Evolutionary conservation across 2,329 filamentous ascomycete species (phyloP).

Genomic region (Akanthomyces uredinophilus): DNA sequence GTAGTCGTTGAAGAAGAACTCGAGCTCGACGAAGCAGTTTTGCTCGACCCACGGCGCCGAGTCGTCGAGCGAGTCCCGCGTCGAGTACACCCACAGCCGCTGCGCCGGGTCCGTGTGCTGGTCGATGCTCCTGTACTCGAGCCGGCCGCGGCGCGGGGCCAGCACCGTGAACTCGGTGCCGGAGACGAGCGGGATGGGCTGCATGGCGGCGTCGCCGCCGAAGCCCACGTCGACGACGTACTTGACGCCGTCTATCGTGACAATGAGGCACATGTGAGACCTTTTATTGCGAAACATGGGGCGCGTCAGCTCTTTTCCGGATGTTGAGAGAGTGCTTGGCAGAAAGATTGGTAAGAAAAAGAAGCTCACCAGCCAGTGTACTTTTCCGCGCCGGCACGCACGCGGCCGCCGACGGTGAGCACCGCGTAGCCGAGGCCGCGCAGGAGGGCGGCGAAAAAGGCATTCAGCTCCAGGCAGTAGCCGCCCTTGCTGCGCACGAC

Average conservation of each 20-base stretch:
- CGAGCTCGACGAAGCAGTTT: slow-evolving; percentile 48
- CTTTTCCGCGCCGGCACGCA: slow-evolving; percentile 20
- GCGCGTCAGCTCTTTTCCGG: not conserved
- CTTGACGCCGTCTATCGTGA: slow-evolving; percentile 43
- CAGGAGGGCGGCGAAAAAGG: slow-evolving; percentile 42
- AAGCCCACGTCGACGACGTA: slow-evolving; percentile 58
- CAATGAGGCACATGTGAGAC: slow-evolving; percentile 56
- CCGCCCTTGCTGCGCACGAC: slow-evolving; percentile 42
- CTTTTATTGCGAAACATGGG: slow-evolving; percentile 27
- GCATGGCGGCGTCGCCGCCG: slow-evolving; percentile 40
- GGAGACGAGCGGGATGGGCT: slow-evolving; percentile 28
- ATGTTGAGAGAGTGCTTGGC: too few relatives aligned
- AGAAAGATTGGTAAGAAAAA: too few relatives aligned
- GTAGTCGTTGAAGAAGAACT: slow-evolving; percentile 43
- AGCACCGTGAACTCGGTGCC: slow-evolving; percentile 32
- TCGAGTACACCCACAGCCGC: slow-evolving; percentile 37
- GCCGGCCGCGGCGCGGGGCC: slow-evolving; percentile 38
- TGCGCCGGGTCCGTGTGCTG: slow-evolving; percentile 30
- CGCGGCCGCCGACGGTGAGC: slow-evolving; percentile 45
- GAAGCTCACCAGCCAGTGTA: slow-evolving; percentile 25
- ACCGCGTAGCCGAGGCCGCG: slow-evolving; percentile 44
- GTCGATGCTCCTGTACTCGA: slow-evolving; percentile 32
- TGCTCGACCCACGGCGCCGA: slow-evolving; percentile 37
- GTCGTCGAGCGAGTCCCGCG: slow-evolving; percentile 24
- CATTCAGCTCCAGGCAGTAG: slow-evolving; percentile 48